Evolutionary conservation across 148 eudicot genomes (phyloP).

Genomic region (Fallopia convolvulus): DNA sequence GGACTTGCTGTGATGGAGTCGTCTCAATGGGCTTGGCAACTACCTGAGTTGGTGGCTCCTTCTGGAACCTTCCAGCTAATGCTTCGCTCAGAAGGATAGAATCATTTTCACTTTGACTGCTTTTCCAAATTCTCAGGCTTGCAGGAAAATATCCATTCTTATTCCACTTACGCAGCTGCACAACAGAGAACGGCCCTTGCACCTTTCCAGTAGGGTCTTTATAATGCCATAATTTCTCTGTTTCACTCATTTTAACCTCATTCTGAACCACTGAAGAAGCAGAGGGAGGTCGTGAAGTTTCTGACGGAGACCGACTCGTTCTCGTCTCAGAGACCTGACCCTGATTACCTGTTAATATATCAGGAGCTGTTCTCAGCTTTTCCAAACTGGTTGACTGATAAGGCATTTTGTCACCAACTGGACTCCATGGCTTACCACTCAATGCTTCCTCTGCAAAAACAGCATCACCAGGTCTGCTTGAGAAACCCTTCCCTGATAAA

Average conservation of each 20-base stretch:
- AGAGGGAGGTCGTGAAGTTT: constrained; percentile 30
- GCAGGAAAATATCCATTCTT: constrained; percentile 82
- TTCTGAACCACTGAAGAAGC: constrained; percentile 25
- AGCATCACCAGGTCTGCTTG: constrained; percentile 39
- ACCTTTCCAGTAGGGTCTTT: constrained; percentile 80
- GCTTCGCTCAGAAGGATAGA: constrained; percentile 66
- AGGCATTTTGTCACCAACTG: constrained; percentile 31
- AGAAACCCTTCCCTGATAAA: constrained; percentile 33
- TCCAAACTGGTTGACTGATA: constrained; percentile 29
- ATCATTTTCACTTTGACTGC: constrained; percentile 45
- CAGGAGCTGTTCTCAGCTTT: constrained; percentile 30
- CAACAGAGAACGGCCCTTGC: constrained; percentile 93
- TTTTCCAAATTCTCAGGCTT: constrained; percentile 69
- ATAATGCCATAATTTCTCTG: constrained; percentile 83
- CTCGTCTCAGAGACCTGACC: constrained; percentile 23
- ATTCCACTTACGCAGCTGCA: constrained; percentile 89
- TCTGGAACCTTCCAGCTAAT: constrained; percentile 62
- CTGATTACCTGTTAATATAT: constrained; percentile 21
- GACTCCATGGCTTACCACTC: constrained; percentile 39
- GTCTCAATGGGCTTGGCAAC: constrained; percentile 17
- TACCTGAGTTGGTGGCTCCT: constrained; percentile 21
- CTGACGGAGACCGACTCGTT: constrained; percentile 32
- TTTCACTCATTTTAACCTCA: constrained; percentile 37
- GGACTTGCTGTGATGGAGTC: constrained; percentile 13
- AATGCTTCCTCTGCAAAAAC: constrained; percentile 21